Evolutionary conservation across 768 basidiomycete genomes (phyloP).

Genomic region (Heimioporus sp.): DNA sequence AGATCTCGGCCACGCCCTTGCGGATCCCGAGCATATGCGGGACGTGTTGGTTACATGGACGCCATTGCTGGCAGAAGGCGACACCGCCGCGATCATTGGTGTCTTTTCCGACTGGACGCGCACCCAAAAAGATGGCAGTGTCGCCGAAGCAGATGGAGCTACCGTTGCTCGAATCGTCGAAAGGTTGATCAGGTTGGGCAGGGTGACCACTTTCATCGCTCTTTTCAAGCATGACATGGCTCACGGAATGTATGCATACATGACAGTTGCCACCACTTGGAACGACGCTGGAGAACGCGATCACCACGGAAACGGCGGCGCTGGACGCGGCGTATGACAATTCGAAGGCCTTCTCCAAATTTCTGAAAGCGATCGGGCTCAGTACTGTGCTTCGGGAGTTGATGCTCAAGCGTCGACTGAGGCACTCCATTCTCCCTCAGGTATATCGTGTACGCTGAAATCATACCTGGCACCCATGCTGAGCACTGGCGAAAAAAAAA

Average conservation of each 20-base stretch:
- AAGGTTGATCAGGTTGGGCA: slow-evolving; percentile 15
- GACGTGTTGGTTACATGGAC: slow-evolving; percentile 35
- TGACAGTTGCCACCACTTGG: slow-evolving; percentile 12
- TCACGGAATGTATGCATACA: neutral
- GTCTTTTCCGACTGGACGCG: slow-evolving; percentile 43
- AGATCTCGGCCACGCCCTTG: slow-evolving; percentile 39
- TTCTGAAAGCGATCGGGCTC: slow-evolving; percentile 27
- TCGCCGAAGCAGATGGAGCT: slow-evolving; percentile 11
- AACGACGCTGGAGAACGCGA: slow-evolving; percentile 5
- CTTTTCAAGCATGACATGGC: neutral
- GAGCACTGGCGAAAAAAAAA: neutral
- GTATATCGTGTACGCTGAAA: slow-evolving; percentile 28
- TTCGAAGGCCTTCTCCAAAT: slow-evolving; percentile 35
- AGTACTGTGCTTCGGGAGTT: slow-evolving; percentile 15
- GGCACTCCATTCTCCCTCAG: slow-evolving; percentile 38
- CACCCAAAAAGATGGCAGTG: slow-evolving; percentile 7
- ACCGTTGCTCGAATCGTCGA: slow-evolving; percentile 12
- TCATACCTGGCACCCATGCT: neutral
- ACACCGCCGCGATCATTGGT: slow-evolving; percentile 35
- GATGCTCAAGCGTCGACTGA: slow-evolving; percentile 24
- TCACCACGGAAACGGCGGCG: neutral
- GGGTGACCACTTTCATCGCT: slow-evolving; percentile 9
- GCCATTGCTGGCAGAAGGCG: slow-evolving; percentile 30
- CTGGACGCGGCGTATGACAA: slow-evolving; percentile 38
- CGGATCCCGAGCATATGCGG: slow-evolving; percentile 32